phyloP scores from a whole-genome alignment of 2,329 filamentous ascomycete genomes.

The Fusarium sulawesiense region DNA sequence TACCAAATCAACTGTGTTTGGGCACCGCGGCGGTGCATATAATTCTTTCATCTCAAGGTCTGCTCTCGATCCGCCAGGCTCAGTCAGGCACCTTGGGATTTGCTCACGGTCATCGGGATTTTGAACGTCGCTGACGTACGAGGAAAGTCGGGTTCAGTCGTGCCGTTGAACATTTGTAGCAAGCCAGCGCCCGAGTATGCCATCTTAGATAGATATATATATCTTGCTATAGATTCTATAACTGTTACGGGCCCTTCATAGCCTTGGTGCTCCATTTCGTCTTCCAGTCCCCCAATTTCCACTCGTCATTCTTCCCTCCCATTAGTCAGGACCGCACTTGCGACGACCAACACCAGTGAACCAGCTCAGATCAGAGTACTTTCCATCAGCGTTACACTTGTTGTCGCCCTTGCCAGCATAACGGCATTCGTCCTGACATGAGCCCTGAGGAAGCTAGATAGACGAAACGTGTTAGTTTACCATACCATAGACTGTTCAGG shows the following conservation, averaged over 20 bases:
- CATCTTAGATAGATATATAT: too few species aligned
- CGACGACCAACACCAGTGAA: not conserved
- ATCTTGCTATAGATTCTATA: too few species aligned
- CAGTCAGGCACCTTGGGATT: too few species aligned
- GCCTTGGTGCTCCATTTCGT: rapidly evolving
- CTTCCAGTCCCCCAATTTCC: not conserved
- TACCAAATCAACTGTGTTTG: too few species aligned
- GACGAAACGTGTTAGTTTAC: not conserved
- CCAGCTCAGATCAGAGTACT: not conserved
- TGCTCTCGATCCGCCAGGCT: too few species aligned
- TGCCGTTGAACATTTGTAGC: too few species aligned
- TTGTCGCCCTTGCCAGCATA: not conserved
- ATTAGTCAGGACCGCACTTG: not conserved
- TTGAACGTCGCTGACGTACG: too few species aligned
- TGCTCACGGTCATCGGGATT: too few species aligned
- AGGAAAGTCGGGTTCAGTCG: too few species aligned
- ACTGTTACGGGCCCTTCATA: not conserved
- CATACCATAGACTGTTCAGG: not conserved
- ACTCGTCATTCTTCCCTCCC: not conserved
- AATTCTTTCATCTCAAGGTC: too few species aligned
- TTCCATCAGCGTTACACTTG: not conserved
- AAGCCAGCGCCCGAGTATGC: rapidly evolving
- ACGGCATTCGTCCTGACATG: not conserved
- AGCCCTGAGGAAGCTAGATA: not conserved
- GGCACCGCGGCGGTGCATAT: too few species aligned